Base-by-base conservation (phyloP, 768 basidiomycete genomes). In the Gloeopeniophorella convolvens region DNA sequence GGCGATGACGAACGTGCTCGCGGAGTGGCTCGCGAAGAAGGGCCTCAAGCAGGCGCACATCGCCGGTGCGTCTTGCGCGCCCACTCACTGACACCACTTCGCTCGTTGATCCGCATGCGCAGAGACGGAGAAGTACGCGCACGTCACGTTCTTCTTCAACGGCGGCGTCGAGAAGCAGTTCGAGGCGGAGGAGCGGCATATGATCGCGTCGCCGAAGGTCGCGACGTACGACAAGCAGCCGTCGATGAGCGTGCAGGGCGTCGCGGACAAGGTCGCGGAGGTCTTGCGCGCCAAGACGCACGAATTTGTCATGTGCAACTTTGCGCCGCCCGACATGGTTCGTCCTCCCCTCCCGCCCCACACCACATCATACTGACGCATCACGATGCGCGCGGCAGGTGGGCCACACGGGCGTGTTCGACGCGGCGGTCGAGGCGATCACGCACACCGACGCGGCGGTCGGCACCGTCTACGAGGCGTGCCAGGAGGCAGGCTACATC, bases 91-190 rank as follows among this genome's bases (percentile, higher is more conserved):
- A 12, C 20, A 33, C 32, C 28, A 10, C 30, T 12, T 46, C 44
- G 26, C 18, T 23, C 10, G 6, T 33, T 44, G 1, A 40, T 45
- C 5, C 28, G 9, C 33, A 10, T 15, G 15, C 23, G 3, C 62
- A 78, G 93, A 96, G 66, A 95, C 93, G n/a, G 93, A 95, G 66
- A 95, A 97, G 69, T 97, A 94, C 66, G 92, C 92, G 2, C 93
- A 97, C 63, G 89, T 97, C 48, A 97, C 93, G 0, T 95, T 96
- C 75, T 96, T 95, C 78, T 95, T 96, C 78, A 96, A 95, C 67
- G 94, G 93, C 12, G 93, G 93, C 48, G 82, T 92, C 24, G 94
- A 96, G 73, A 89, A 92, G 64, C 89, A 94, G 61, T 97, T 89
- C 67, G 73, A 78, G 12, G 66, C 72, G 28, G 94, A 96, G 63